Evolutionary conservation across 768 basidiomycete species (phyloP), one percentile per base, ranked within the genome.

Genomic region (Favolaschia claudopus): DNA sequence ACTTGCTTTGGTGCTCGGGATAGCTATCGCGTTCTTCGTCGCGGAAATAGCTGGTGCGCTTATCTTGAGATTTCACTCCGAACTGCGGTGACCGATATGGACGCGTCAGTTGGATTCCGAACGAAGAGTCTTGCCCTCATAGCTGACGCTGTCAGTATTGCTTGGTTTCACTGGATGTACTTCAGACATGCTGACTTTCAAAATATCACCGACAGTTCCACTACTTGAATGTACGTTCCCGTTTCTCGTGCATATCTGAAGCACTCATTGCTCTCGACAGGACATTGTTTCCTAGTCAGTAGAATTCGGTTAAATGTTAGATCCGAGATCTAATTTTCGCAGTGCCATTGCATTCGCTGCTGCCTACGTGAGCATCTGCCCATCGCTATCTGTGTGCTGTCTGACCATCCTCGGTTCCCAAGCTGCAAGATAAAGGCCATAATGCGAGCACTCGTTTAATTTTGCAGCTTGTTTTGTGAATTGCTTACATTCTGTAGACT

Each of bases 51-150:
- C 77, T 50, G 72, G 83, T 76, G 64, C 33, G 77, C n/a, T n/a
- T n/a, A n/a, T n/a, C n/a, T n/a, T 67, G 39, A 46, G 32, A 22
- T 29, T 50, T 25, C 25, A n/a, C 43, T 33, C 43, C 15, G 15
- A n/a, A 25, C 14, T 12, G 20, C 14, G 34, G 5, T 9, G 25
- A 22, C 33, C 34, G 42, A 52, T 17, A 22, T 19, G 13, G 3
- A 29, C 31, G 24, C 46, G 2, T 33, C 48, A 82, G 84, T 85
- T 69, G 84, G 83, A 12, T 83, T 85, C 66, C 78, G 77, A 40
- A 85, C 84, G 0, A 82, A 77, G 65, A 83, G 82, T 72, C 68
- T 85, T 15, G 84, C 83, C 31, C 72, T 85, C 47, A 82, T 85
- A 69, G 84, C 83, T 57, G 83, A 85, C 70, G 83, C 83, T 33